Evolutionary conservation across 2,329 filamentous ascomycete species (phyloP), one percentile per base, ranked within the genome.

Genomic region (Cryphonectria japonica): DNA sequence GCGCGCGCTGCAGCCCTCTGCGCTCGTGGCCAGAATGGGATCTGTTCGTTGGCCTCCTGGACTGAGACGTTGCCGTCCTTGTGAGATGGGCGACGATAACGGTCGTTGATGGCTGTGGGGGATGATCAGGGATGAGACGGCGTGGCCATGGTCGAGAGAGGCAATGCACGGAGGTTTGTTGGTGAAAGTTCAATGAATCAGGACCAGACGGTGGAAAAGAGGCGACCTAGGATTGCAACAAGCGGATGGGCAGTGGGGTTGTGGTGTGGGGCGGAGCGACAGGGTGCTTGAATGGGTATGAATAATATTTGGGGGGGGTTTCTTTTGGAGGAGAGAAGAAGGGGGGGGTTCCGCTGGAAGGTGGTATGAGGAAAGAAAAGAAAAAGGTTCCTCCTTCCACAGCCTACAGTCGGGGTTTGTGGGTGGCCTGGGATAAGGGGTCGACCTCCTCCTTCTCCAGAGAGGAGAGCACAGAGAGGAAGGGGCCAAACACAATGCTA

Each of bases 91-190:
- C 4, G 50, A 29, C 22, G 29, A 50, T 59, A 29, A 32, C 29
- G 32, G 50, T 60, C 29, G 66, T 59, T 37, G 69, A 70, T 59
- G 59, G n/a, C 61, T 37, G 22, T n/a, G 46, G 46, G 22, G 59
- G 43, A 9, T 60, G 43, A 41, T 37, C 37, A 39, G 67, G 26
- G 66, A 67, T 68, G 46, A 52, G 50, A 59, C 64, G 59, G 66
- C 66, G 66, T 66, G 66, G 39, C 68, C 69, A 67, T 70, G 50
- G 68, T 67, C 54, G 68, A 67, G 68, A 70, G 52, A 57, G 64
- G 60, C 57, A 63, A 70, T 62, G 69, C 46, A 70, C 54, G 43
- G 32, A 59, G 54, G 54, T 4, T 57, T 26, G 52, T 57, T 26
- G 52, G 54, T 29, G 34, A 65, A 37, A 50, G 43, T 69, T 50